Evolutionary conservation across 1,284 basidiomycete genomes (phyloP), one percentile per base, ranked within the genome.

Genomic region (Sphagnurus paluster): DNA sequence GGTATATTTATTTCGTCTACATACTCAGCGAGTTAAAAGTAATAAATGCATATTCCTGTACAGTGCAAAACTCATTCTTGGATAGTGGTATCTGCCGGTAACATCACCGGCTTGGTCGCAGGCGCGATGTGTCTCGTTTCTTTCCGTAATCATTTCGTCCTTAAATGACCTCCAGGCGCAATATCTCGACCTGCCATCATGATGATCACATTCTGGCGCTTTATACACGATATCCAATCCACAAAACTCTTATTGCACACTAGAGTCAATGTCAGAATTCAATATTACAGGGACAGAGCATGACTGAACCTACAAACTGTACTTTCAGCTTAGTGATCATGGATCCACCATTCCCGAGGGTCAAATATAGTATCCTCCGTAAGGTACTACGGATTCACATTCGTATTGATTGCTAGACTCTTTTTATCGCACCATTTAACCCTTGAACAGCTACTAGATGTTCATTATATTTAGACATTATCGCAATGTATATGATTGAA

Each of bases 1-100:
- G 57, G 60, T 1, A 55, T 59, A 11, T 52, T 49, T 11, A 58
- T 37, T 62, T 56, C 28, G 39, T 59, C 2, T 56, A 53, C 40
- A 30, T 60, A n/a, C 54, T 52, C 43, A 6, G 60, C 56, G 23
- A 25, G 51, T 47, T 11, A 8, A 20, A 13, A 10, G 13, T n/a
- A n/a, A n/a, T n/a, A n/a, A n/a, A n/a, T n/a, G 8, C 5, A n/a
- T 6, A 14, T 21, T 17, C 25, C 17, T n/a, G 5, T 14, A n/a
- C 2, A n/a, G 19, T 24, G 32, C 19, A 23, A 7, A 17, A n/a
- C 14, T 1, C 10, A 4, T 28, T n/a, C 17, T 17, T 19, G 11
- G 7, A 39, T 10, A 55, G 52, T 55, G 2, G 45, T 54, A 11
- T 58, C 53, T 3, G 37, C 42, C 3, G 42, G 48, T 1, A 57